A percentile compares a stretch with the other conserved stretches of the same genome.
Conservation (phyloP, 2,329 filamentous ascomycete species). For the Phyllosticta ampelicida region DNA sequence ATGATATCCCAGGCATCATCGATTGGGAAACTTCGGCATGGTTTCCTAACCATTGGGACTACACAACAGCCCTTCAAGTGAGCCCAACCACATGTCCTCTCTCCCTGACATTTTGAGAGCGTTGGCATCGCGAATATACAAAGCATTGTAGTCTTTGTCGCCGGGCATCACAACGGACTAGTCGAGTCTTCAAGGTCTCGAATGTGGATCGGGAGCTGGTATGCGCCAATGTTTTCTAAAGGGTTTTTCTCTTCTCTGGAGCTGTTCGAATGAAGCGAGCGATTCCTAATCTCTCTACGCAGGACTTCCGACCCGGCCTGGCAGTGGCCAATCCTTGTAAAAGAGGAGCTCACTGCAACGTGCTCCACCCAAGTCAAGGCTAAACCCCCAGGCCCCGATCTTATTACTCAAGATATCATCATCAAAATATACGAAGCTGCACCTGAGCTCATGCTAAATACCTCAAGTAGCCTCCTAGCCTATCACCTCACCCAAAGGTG, state of each 20-base stretch:
- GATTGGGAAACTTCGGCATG: conserved; percentile 40
- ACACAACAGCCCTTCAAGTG: conserved; percentile 30
- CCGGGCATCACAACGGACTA: conserved; percentile 13
- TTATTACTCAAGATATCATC: no score
- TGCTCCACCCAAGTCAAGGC: no score
- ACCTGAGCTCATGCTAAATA: no score
- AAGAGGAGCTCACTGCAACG: no score
- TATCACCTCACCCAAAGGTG: no score
- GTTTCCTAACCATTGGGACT: conserved; percentile 41
- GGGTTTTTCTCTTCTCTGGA: background rate
- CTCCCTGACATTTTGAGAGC: conserved; percentile 14
- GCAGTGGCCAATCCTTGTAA: no score
- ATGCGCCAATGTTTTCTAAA: background rate
- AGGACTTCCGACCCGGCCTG: no score
- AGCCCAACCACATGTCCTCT: conserved; percentile 27
- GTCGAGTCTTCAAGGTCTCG: background rate
- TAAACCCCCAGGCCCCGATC: no score
- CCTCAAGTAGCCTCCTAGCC: no score
- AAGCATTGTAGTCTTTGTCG: conserved; percentile 21
- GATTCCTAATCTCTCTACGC: background rate
- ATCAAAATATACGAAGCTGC: no score
- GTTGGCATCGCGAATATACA: conserved; percentile 18
- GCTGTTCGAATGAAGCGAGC: background rate
- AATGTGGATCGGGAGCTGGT: background rate
- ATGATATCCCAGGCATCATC: conserved; percentile 36